Evolutionary conservation across 192 early-diverging fungal species (phyloP), one percentile per base, ranked within the genome.

Genomic region (Entophlyctis luteolus): DNA sequence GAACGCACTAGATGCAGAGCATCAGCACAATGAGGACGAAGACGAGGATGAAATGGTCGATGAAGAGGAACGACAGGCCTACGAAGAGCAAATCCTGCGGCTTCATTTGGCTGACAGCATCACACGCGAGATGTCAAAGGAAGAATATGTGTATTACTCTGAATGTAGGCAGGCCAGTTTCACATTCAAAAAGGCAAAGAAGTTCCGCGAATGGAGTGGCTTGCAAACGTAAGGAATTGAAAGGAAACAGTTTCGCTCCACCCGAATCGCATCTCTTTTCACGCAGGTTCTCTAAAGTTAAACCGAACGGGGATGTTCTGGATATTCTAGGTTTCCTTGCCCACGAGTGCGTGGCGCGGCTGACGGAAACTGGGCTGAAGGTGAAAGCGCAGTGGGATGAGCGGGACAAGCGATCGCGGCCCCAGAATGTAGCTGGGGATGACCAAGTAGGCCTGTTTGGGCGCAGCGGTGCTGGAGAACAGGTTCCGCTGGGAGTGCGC

Each of bases 121-220:
- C 2, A 99, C 97, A 2, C 74, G 83, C 18, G 90, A 85, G 16
- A 99, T 99, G 97, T 91, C 93, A 23, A 88, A 95, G 65, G 94
- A 96, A n/a, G 93, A 99, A 77, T 99, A 99, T 73, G 93, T 97
- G 25, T 92, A 96, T 79, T 99, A 95, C 67, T 94, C 95, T 4
- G 94, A 98, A 74, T 96, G 94, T 74, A 84, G 95, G n/a, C 94
- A 96, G 76, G 95, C 97, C 5, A 93, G 91, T 6, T 99, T 99
- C 56, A 95, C 93, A 2, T 98, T 90, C 77, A 91, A 95, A 53
- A 96, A 96, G 71, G 79, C 80, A 39, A 95, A 95, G 72, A 79
- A 91, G 54, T 99, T 99, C 72, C 81, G 92, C 33, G 94, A 98
- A 62, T 99, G 95, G 95, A 90, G 91, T 39, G 86, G 91, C 48